Percentiles rank a stretch among this genome's conserved stretches.
phyloP scores from a whole-genome alignment of 176 grass and related monocot species.

The Zizania latifolia region DNA sequence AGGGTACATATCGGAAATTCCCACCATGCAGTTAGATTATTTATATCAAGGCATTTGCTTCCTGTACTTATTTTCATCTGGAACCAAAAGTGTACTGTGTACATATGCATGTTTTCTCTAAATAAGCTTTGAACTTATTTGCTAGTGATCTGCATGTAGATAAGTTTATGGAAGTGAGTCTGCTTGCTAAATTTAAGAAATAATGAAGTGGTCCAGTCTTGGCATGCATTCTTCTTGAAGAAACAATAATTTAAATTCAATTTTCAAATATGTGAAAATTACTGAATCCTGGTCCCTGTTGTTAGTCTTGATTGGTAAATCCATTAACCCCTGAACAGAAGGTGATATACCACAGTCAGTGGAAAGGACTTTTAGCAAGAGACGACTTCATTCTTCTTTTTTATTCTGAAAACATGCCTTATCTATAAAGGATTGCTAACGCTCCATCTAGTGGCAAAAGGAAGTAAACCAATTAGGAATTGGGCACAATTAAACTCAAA shows the following conservation, averaged over 20 bases:
- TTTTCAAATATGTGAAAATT: background rate
- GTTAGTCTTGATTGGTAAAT: background rate
- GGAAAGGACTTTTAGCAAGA: background rate
- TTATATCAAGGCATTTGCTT: too few relatives aligned
- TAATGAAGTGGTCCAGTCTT: background rate
- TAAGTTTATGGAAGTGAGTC: background rate
- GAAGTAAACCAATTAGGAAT: background rate
- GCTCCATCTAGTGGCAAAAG: too few relatives aligned
- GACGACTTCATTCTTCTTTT: background rate
- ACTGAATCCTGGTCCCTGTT: background rate
- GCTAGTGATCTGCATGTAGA: background rate
- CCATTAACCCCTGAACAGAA: background rate
- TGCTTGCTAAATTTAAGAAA: background rate
- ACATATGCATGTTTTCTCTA: too few relatives aligned
- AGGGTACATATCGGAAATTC: too few relatives aligned
- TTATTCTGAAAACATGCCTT: conserved; percentile 18
- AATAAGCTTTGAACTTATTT: background rate
- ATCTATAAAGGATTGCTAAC: too few relatives aligned
- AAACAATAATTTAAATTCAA: background rate
- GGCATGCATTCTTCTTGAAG: background rate
- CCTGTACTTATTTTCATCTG: too few relatives aligned
- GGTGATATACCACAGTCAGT: background rate
- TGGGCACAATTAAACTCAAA: background rate
- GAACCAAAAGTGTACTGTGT: too few relatives aligned
- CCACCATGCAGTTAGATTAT: too few relatives aligned